These are phyloP conservation scores for Gentiana straminea DNA, from an alignment of 257 asterid genomes.

Conservation along the genomic window DNA sequence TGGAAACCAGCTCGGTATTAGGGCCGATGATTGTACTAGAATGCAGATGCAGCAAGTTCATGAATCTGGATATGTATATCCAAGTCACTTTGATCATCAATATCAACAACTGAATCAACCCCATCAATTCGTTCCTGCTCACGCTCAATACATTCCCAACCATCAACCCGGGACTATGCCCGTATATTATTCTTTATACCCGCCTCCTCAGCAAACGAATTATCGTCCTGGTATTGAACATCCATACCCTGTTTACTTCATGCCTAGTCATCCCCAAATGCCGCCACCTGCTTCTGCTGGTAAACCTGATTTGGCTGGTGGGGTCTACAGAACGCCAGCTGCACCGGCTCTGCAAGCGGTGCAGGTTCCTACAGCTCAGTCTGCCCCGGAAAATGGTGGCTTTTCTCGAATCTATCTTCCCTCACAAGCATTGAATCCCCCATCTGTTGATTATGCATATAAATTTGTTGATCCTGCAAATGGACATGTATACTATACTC, in stretches of 20 bases:
- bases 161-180: constrained; percentile 55
- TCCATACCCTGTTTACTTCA: constrained; percentile 57
- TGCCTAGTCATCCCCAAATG: constrained; percentile 51
- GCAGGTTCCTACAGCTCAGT: constrained; percentile 47
- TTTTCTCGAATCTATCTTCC: constrained; percentile 70
- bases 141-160: constrained; percentile 43
- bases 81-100: constrained; percentile 45
- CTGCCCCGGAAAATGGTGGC: constrained; percentile 56
- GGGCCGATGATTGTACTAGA: constrained; percentile 33
- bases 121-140: constrained; percentile 56
- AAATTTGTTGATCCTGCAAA: constrained; percentile 57
- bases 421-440: constrained; percentile 54
- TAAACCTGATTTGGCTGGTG: constrained; percentile 54
- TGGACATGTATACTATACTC: constrained; percentile 65
- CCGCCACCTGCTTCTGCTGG: constrained; percentile 38
- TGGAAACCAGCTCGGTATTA: constrained; percentile 36
- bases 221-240: constrained; percentile 51
- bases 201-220: constrained; percentile 48
- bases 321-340: constrained; percentile 44
- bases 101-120: constrained; percentile 62
- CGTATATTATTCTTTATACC: constrained; percentile 49
- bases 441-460: constrained; percentile 47
- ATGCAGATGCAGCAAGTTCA: constrained; percentile 53
- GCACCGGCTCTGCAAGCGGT: constrained; percentile 38
- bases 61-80: constrained; percentile 43